Evolutionary conservation across 192 early-diverging fungal species (phyloP).

Genomic region (Phlyctochytrium planicorne): DNA sequence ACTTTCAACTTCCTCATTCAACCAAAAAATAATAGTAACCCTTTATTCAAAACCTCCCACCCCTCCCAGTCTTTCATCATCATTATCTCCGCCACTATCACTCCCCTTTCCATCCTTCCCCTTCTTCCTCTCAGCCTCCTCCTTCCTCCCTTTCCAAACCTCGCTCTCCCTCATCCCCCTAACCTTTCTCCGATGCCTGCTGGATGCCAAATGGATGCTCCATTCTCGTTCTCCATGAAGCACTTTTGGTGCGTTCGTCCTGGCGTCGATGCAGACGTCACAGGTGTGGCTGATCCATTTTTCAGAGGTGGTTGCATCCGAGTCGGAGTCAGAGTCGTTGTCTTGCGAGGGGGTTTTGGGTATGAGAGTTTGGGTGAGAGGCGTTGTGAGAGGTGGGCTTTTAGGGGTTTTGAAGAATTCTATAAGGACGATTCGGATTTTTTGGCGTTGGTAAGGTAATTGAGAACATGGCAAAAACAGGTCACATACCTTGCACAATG

Average conservation of each 20-base stretch:
- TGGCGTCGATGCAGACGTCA: conserved; percentile 54
- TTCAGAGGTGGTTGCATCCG: conserved; percentile 5
- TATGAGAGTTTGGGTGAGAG: neutral
- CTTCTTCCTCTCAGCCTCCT: no score
- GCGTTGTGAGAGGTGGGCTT: neutral
- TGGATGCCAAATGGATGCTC: conserved; percentile 69
- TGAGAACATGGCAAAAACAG: neutral
- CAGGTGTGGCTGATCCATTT: conserved; percentile 73
- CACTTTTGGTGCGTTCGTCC: conserved; percentile 35
- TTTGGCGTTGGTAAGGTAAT: neutral
- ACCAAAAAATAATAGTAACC: no score
- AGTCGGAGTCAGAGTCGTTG: conserved; percentile 18
- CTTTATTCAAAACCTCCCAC: no score
- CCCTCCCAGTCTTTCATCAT: no score
- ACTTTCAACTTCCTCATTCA: no score
- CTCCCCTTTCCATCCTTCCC: no score
- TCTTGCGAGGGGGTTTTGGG: neutral
- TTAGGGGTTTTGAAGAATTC: neutral
- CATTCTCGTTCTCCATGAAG: conserved; percentile 76
- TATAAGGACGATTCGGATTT: neutral
- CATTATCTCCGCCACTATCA: no score
- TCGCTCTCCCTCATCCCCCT: conserved; percentile 11
- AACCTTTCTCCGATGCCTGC: conserved; percentile 54
- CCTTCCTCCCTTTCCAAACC: conserved; percentile 2
- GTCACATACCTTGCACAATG: neutral